Evolutionary conservation across 176 grass and related monocot genomes (phyloP), one percentile per base, ranked within the genome.

Genomic region (Zea luxurians): DNA sequence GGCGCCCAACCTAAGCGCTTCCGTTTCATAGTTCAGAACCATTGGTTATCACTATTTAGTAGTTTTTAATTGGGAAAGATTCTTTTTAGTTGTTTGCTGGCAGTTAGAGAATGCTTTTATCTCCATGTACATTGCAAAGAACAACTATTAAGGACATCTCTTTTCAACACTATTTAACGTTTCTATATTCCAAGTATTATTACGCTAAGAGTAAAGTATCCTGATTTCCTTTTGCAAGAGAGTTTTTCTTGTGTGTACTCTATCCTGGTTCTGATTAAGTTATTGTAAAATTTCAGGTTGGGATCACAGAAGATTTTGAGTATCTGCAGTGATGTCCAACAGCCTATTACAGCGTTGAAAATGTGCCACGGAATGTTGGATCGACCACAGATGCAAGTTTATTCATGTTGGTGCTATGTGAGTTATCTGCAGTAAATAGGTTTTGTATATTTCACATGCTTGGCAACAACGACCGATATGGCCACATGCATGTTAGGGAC

Each of bases 251-350:
- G 9, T 62, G 20, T 46, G 17, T 17, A 27, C 47, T 75, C 8
- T 6, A 16, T 45, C 20, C 46, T 71, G 16, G 18, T 12, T 75
- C 65, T 77, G 13, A 65, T 37, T 8, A 53, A 54, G 18, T 35
- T 58, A 16, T 15, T 43, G 4, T 54, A 10, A 54, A 86, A 82
- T 27, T 90, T 80, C 87, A 98, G 96, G 88, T 86, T 42, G 92
- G 90, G 17, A 92, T 98, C 85, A 92, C 85, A 60, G 89, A 95
- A 83, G 96, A 98, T 46, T 92, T 98, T 42, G 89, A 98, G 65
- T 94, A 98, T 85, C 75, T 94, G 65, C 75, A 90, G 54, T 96
- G 60, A 86, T 63, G 60, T 20, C 48, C 5, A 16, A 65, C 57
- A 58, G 9, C 21, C 54, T 38, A 15, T 53, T 83, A 18, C 37